Evolutionary conservation across 139 green algal genomes (phyloP), one percentile per base, ranked within the genome.

Genomic region (Chlamydomonas incerta): DNA sequence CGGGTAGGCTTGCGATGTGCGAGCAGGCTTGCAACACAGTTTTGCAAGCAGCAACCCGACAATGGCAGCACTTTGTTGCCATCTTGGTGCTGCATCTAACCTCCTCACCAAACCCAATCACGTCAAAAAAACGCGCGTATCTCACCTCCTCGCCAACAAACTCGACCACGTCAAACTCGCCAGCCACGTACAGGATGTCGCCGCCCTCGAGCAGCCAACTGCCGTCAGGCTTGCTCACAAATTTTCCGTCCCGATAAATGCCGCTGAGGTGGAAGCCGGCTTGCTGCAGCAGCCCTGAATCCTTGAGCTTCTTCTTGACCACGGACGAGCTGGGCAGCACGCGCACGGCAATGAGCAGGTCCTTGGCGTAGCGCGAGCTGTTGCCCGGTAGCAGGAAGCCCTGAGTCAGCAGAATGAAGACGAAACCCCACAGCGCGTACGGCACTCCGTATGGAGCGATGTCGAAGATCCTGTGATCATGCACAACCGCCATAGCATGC

Each of bases 121-220:
- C 52, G 13, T 15, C 52, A 15, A 11, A 11, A 58, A 11, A 58
- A 11, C 11, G 13, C 52, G 13, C 52, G 52, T 58, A 58, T n/a
- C 55, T 24, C 55, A 62, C 55, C 68, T 74, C 68, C 35, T 74
- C 68, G 1, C 46, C 67, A 2, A 86, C 68, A 23, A 80, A 86
- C 68, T 86, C 80, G 14, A 86, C 68, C 23, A 72, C 68, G 24
- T 90, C 85, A 4, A 92, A 24, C 81, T 92, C 93, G 74, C 95
- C 95, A 6, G 77, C 77, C 33, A 66, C 63, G 37, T 94, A 96
- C n/a, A 98, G 91, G 0, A 94, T 71, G 82, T 98, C 95, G 13
- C 60, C 37, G 15, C 15, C 29, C 0, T 83, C 75, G 1, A 83
- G 41, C 4, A 83, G 17, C 14, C 60, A 74, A 29, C 52, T 60